These are phyloP conservation scores for Solanum gracilifrons DNA, from an alignment of 257 asterid genomes.

Conservation along the genomic window DNA sequence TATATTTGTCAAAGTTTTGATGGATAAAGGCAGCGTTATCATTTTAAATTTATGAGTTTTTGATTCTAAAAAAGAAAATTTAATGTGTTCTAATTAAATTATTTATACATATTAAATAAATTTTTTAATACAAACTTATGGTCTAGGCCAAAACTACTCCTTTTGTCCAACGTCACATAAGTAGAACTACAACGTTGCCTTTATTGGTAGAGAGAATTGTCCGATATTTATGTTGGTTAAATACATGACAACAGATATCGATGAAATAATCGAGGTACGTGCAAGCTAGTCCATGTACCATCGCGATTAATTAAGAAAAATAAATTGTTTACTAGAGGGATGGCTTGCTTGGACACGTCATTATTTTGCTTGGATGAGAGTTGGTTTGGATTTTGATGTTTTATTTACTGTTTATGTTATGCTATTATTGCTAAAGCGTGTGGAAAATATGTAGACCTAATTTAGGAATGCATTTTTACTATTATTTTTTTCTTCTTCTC, in stretches of 20 bases:
- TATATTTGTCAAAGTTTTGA: background rate
- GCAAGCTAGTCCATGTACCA: background rate
- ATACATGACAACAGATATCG: background rate
- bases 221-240: background rate
- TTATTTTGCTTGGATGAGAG: background rate
- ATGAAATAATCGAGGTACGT: background rate
- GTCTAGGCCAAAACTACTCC: background rate
- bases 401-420: background rate
- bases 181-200: background rate
- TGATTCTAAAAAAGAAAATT: background rate
- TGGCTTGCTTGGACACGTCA: background rate
- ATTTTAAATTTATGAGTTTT: background rate
- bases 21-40: accelerated
- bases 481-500: background rate
- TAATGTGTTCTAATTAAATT: background rate
- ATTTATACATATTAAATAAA: background rate
- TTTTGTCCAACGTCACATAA: background rate
- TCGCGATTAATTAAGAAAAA: background rate
- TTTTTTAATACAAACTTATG: background rate
- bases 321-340: background rate
- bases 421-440: background rate
- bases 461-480: background rate
- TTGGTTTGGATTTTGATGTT: background rate
- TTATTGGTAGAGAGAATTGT: background rate
- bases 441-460: background rate